Evolutionary conservation across 768 basidiomycete species (phyloP).

Genomic region (Calocybe indica): DNA sequence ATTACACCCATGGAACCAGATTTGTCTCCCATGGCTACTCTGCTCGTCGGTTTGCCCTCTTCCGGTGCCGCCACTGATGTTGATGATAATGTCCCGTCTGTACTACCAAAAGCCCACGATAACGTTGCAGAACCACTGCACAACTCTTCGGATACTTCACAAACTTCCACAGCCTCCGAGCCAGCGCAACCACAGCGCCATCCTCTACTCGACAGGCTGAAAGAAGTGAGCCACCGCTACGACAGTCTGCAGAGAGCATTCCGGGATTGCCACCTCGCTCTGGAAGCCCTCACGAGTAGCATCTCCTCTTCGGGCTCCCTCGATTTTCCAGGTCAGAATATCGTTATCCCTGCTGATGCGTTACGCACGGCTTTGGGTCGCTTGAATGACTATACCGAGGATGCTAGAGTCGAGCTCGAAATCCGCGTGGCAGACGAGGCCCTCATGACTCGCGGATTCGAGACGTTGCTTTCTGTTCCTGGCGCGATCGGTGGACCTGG

Average conservation of each 20-base stretch:
- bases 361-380: conserved; percentile 51
- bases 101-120: background rate
- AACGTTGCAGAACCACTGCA: background rate
- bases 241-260: conserved; percentile 38
- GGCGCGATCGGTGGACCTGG: conserved; percentile 30
- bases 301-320: conserved; percentile 15
- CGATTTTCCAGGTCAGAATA: conserved; percentile 6
- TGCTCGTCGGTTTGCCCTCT: no score
- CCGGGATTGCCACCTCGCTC: conserved; percentile 62
- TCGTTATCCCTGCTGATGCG: conserved; percentile 23
- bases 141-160: background rate
- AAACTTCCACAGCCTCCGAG: background rate
- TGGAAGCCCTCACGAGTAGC: conserved; percentile 48
- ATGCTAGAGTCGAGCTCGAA: conserved; percentile 78
- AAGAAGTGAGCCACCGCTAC: conserved; percentile 45
- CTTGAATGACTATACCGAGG: conserved; percentile 71
- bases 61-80: no score
- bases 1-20: no score
- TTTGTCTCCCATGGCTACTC: no score
- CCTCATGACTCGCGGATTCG: conserved; percentile 59
- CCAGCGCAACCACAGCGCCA: conserved; percentile 13
- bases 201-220: conserved; percentile 41
- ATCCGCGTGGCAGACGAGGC: conserved; percentile 71
- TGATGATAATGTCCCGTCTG: no score
- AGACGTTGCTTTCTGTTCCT: conserved; percentile 57